Conservation (phyloP, 2,329 filamentous ascomycete species). For the Aspergillus sp. region DNA sequence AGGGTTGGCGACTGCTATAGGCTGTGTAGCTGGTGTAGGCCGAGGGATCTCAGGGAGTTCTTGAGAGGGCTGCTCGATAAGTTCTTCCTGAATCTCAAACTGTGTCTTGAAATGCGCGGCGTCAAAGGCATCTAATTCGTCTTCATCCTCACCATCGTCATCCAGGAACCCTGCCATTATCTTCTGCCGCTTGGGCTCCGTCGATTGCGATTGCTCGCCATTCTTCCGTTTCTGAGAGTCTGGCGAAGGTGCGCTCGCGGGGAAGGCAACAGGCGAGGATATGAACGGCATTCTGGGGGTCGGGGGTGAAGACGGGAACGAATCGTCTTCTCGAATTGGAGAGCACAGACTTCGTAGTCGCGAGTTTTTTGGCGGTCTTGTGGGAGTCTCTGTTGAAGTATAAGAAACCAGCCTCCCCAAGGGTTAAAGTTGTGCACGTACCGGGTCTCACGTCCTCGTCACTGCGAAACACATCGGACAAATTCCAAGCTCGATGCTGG, state of each 20-base stretch:
- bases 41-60: slow-evolving; percentile 22
- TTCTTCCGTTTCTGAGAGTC: slow-evolving; percentile 48
- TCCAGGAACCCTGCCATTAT: slow-evolving; percentile 48
- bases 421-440: slow-evolving; percentile 21
- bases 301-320: slow-evolving; percentile 42
- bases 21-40: background rate
- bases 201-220: slow-evolving; percentile 31
- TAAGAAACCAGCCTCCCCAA: background rate
- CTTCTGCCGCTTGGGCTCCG: slow-evolving; percentile 46
- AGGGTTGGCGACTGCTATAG: background rate
- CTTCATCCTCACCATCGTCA: slow-evolving; percentile 46
- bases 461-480: slow-evolving; percentile 48
- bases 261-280: slow-evolving; percentile 44
- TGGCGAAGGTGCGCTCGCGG: slow-evolving; percentile 42
- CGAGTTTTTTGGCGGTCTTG: slow-evolving; percentile 29
- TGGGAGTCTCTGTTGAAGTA: slow-evolving; percentile 41
- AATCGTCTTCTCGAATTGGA: slow-evolving; percentile 20
- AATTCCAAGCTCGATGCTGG: slow-evolving; percentile 48
- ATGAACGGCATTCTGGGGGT: slow-evolving; percentile 45
- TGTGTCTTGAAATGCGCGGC: slow-evolving; percentile 37
- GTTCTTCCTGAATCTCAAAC: slow-evolving; percentile 34
- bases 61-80: slow-evolving; percentile 22
- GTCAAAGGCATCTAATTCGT: slow-evolving; percentile 31
- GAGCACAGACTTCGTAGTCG: slow-evolving; percentile 20
- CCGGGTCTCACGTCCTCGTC: slow-evolving; percentile 46